phyloP scores from a whole-genome alignment of 1,284 basidiomycete genomes.

The Schizophyllum commune region DNA sequence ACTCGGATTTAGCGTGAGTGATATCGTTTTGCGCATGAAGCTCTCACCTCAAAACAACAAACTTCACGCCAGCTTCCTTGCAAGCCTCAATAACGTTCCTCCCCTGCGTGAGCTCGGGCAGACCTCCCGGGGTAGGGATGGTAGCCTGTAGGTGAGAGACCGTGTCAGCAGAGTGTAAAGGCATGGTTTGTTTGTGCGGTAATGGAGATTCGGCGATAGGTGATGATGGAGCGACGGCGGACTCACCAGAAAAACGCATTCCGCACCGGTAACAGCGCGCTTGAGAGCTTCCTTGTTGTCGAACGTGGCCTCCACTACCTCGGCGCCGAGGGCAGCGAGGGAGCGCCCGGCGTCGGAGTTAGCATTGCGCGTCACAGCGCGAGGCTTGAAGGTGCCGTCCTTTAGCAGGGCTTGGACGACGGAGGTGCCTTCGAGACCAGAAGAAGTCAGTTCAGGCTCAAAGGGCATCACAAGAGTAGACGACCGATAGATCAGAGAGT shows the following conservation, averaged over 20 bases:
- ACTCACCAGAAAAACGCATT: conserved; percentile 31
- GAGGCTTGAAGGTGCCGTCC: conserved; percentile 24
- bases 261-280: conserved; percentile 24
- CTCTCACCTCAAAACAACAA: conserved; percentile 23
- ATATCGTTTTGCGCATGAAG: conserved; percentile 11
- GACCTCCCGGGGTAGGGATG: background rate
- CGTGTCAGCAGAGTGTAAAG: conserved; percentile 3
- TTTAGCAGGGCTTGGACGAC: conserved; percentile 20
- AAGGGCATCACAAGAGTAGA: no score
- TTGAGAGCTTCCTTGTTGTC: conserved; percentile 22
- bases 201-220: background rate
- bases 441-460: background rate
- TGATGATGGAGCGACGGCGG: background rate
- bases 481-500: no score
- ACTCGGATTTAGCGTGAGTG: background rate
- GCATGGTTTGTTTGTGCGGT: no score
- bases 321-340: conserved; percentile 21
- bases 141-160: conserved; percentile 10
- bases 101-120: conserved; percentile 23
- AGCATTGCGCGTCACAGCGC: conserved; percentile 23
- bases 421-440: conserved; percentile 14
- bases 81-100: conserved; percentile 31
- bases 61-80: conserved; percentile 17
- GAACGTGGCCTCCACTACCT: conserved; percentile 25
- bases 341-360: conserved; percentile 18